Base-by-base conservation (phyloP, 2,329 filamentous ascomycete species). In the Cordyceps pruinosa region DNA sequence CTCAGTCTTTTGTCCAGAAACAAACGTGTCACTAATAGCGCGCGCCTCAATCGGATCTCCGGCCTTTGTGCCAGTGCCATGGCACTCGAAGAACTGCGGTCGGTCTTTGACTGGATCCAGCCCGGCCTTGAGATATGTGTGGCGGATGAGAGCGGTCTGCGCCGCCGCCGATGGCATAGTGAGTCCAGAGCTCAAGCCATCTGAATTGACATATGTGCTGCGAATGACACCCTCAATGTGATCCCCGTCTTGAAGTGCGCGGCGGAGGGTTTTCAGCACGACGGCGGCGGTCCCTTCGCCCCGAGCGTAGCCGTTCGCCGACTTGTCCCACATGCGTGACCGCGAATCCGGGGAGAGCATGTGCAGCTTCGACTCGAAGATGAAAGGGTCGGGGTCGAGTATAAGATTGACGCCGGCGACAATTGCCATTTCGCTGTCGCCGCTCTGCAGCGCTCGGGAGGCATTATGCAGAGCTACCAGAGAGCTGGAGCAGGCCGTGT, bases 171-270 rank as follows among this genome's bases (percentile, higher is more conserved):
- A 80, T 0, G 82, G 82, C 70, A 80, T 75, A 0, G 80, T 82
- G 45, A 84, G 78, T 2, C 79, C 80, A 0, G 76, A 77, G 0
- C 74, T 77, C 53, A 66, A 75, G 21, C 81, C 82, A 62, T 84
- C 80, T 59, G 76, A 73, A 61, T 81, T 82, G 55, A 76, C 68
- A 5, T 72, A 75, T 6, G 72, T 77, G 9, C 70, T 75, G n/a
- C 69, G 70, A 48, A 82, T 76, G 26, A 80, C 69, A 17, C 75
- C 75, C 32, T 73, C 69, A 58, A 81, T 76, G 0, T 75, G 70
- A 62, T 85, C 81, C 13, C 77, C 77, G 55, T 81, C 80, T 26
- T 64, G 62, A 3, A 81, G 53, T 0, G 81, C 81, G 0, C 68
- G 59, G 12, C 61, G 67, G 2, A 81, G 66, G 1, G 61, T 64